A percentile compares a stretch with the other conserved stretches of the same genome.
phyloP scores from a whole-genome alignment of 176 grass and related monocot genomes.

The Triticum monococcum region DNA sequence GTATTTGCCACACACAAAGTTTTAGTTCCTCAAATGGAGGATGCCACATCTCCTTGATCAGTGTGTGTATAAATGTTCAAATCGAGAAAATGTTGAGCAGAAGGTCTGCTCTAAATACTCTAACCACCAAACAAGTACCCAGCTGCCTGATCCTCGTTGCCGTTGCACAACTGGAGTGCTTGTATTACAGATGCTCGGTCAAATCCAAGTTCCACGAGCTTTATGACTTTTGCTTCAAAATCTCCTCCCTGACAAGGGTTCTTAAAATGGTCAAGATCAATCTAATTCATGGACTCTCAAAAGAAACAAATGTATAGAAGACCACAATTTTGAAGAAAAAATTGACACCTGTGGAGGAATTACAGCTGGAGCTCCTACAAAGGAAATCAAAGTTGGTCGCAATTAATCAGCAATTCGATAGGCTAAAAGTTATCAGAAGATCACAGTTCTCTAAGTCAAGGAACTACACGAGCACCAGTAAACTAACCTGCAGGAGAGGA shows the following conservation, averaged over 20 bases:
- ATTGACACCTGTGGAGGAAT: slow-evolving; percentile 40
- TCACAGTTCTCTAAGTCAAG: neutral
- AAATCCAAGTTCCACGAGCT: slow-evolving; percentile 90
- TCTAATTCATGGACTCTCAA: neutral
- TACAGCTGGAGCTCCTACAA: slow-evolving; percentile 43
- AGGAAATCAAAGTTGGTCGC: slow-evolving; percentile 21
- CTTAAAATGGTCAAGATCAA: neutral
- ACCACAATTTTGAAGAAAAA: neutral
- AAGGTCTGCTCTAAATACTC: neutral
- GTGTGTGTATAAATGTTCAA: slow-evolving; percentile 31
- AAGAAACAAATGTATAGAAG: neutral
- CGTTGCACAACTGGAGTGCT: slow-evolving; percentile 76
- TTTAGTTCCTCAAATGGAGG: neutral
- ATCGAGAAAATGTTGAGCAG: slow-evolving; percentile 1
- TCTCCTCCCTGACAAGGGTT: slow-evolving; percentile 52
- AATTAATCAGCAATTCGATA: slow-evolving; percentile 20
- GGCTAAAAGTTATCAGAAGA: neutral
- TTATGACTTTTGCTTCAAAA: slow-evolving; percentile 72
- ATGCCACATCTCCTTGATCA: slow-evolving; percentile 9
- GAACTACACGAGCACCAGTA: neutral
- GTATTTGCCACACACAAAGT: neutral
- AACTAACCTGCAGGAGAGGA: slow-evolving; percentile 44
- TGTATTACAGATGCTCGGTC: slow-evolving; percentile 68
- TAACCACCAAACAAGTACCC: slow-evolving; percentile 91
- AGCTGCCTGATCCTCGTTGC: slow-evolving; percentile 91